Evolutionary conservation across 2,329 filamentous ascomycete species (phyloP).

Genomic region (Beauveria caledonica): DNA sequence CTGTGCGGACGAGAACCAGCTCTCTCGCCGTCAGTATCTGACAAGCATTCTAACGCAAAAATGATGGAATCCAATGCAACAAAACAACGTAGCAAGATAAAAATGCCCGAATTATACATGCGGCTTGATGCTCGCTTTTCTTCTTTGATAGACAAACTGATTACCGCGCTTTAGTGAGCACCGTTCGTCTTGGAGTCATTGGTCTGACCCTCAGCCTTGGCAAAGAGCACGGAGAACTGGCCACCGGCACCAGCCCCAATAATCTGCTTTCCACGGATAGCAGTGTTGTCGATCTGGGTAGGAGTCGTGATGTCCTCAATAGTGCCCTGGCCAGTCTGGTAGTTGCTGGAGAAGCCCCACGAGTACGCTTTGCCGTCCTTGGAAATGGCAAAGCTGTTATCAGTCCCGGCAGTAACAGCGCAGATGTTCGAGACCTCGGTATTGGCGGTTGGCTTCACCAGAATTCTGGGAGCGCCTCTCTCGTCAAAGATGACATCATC

Average conservation of each 20-base stretch:
- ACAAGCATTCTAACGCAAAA: not conserved
- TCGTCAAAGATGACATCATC: conserved; percentile 56
- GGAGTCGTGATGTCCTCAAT: conserved; percentile 74
- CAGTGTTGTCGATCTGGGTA: conserved; percentile 76
- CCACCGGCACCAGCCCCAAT: conserved; percentile 79
- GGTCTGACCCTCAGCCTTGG: conserved; percentile 25
- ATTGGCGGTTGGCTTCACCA: conserved; percentile 35
- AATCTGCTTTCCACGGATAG: conserved; percentile 66
- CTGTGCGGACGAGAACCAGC: not conserved
- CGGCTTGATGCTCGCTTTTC: not conserved
- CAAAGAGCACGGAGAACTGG: conserved; percentile 65
- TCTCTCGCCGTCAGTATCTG: not conserved
- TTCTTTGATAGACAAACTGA: not conserved
- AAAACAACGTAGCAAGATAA: not conserved
- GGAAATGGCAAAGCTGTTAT: conserved; percentile 67
- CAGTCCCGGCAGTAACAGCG: conserved; percentile 54
- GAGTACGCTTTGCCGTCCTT: conserved; percentile 63
- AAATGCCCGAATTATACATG: conserved; percentile 10
- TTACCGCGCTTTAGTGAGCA: not conserved
- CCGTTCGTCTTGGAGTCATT: conserved; percentile 24
- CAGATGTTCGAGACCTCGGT: conserved; percentile 45
- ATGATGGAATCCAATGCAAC: not conserved
- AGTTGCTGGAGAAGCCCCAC: conserved; percentile 75
- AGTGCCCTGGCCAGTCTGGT: conserved; percentile 69
- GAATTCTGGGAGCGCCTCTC: conserved; percentile 54